Evolutionary conservation across 73 alveolate species (phyloP), one percentile per base, ranked within the genome.

Genomic region (Paramecium tetraurelia): DNA sequence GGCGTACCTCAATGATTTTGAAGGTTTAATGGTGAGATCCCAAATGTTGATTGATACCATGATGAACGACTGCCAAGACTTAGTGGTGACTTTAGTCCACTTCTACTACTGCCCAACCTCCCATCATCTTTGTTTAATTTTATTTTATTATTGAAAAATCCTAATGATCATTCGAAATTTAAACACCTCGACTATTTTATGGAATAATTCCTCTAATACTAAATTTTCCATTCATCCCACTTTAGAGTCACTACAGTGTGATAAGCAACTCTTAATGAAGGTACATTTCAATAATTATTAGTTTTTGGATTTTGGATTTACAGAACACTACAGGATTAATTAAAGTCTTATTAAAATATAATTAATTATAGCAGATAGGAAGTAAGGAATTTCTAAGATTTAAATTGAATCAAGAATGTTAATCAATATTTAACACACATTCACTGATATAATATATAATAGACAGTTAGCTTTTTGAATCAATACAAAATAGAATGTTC

Each of bases 91-190:
- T 80, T 41, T n/a, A 22, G 44, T 41, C 75, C 27, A 80, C 57
- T 44, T 41, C 76, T 43, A 27, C 57, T 46, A 31, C 70, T 80
- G 90, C 70, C 90, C 90, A 80, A 27, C 90, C 90, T 80, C 90
- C 90, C 75, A 80, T 48, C 75, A 80, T 44, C 76, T 44, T 80
- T 80, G 46, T 75, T 63, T 22, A 63, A 63, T 63, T 63, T 63
- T 63, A 63, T 53, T 63, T 63, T 63, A 63, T 63, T 63, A 63
- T 27, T 33, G 29, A 63, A 63, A 59, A 22, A 63, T 63, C 84
- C 69, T 4, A 53, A 53, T 53, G 69, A 53, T 53, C 33, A 18
- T 53, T 5, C 4, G 35, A 53, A 53, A 53, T 53, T 53, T 53
- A 53, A 53, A 53, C 33, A 53, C 69, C 69, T 53, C 0, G 18